Percentiles rank a stretch among this genome's conserved stretches.
Evolutionary conservation across 2,329 filamentous ascomycete species (phyloP).

Genomic region (Zymoseptoria pseudotritici): DNA sequence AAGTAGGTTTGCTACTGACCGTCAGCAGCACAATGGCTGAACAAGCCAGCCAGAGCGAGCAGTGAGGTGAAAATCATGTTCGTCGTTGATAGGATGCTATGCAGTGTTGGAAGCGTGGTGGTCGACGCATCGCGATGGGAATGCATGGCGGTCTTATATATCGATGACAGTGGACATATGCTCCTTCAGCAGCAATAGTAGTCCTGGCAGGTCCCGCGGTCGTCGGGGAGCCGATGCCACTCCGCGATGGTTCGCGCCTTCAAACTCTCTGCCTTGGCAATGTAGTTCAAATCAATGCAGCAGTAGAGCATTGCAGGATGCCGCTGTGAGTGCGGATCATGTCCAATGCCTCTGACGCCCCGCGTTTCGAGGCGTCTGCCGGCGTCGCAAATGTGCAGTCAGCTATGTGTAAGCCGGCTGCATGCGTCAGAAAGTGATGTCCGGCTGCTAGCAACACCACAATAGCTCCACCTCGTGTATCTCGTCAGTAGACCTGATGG

Average conservation of each 20-base stretch:
- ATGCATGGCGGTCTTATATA: not conserved
- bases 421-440: not conserved
- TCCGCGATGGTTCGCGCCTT: not conserved
- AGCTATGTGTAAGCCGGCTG: not conserved
- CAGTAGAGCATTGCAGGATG: not conserved
- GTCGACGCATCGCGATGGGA: not conserved
- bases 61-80: slow-evolving; percentile 4
- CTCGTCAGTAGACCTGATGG: not conserved
- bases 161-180: not conserved
- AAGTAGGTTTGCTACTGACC: slow-evolving; percentile 3
- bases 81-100: slow-evolving; percentile 7
- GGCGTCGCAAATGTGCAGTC: not conserved
- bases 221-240: not conserved
- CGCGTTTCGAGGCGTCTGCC: not conserved
- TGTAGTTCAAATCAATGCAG: not conserved
- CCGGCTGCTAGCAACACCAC: not conserved
- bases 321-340: not conserved
- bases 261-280: not conserved
- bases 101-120: not conserved
- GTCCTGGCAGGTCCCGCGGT: not conserved
- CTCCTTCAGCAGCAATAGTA: not conserved
- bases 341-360: not conserved
- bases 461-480: not conserved
- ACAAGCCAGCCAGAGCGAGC: slow-evolving; percentile 7
- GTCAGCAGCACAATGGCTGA: slow-evolving; percentile 5